A percentile compares a stretch with the other conserved stretches of the same genome.
These are phyloP conservation scores for Mrakia hoshinonis DNA, from an alignment of 768 basidiomycete species.

Conservation along the genomic window DNA sequence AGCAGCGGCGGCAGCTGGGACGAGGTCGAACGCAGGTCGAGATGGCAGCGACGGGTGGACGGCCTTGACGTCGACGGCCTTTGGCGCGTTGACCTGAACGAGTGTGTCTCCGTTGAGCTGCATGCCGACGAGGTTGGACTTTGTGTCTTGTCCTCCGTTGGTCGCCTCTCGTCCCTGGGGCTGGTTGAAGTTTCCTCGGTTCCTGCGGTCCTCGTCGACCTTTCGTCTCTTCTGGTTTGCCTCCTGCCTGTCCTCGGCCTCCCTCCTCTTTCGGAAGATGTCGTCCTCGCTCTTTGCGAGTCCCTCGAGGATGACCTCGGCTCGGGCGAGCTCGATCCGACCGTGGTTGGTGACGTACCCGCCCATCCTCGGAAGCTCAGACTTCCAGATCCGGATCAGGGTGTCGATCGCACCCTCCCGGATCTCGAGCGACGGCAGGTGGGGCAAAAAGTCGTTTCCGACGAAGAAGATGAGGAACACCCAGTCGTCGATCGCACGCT, in stretches of 20 bases:
- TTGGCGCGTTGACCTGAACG: slow-evolving; percentile 37
- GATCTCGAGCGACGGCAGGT: slow-evolving; percentile 95
- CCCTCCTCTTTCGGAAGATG: slow-evolving; percentile 82
- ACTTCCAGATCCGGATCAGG: slow-evolving; percentile 88
- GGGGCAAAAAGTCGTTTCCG: slow-evolving; percentile 98
- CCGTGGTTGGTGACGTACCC: slow-evolving; percentile 95
- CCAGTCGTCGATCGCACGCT: slow-evolving; percentile 99
- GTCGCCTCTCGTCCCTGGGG: too few species aligned
- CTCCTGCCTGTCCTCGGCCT: slow-evolving; percentile 92
- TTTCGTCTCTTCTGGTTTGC: slow-evolving; percentile 81
- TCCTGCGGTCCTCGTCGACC: slow-evolving; percentile 47
- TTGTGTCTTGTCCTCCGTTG: slow-evolving; percentile 4
- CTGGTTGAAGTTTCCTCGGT: not conserved
- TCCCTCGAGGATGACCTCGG: slow-evolving; percentile 90
- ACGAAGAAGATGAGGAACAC: slow-evolving; percentile 99
- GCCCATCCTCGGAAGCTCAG: slow-evolving; percentile 87
- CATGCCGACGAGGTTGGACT: slow-evolving; percentile 30
- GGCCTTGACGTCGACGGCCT: slow-evolving; percentile 32
- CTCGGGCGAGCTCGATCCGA: slow-evolving; percentile 69
- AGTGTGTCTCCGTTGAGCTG: slow-evolving; percentile 38
- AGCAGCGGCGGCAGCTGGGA: slow-evolving; percentile 37
- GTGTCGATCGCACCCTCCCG: slow-evolving; percentile 99
- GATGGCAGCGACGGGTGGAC: slow-evolving; percentile 56
- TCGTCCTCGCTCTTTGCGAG: slow-evolving; percentile 90
- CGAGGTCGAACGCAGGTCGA: slow-evolving; percentile 62